Evolutionary conservation across 306 rosid genomes (phyloP).

Genomic region (Lupinus albus): DNA sequence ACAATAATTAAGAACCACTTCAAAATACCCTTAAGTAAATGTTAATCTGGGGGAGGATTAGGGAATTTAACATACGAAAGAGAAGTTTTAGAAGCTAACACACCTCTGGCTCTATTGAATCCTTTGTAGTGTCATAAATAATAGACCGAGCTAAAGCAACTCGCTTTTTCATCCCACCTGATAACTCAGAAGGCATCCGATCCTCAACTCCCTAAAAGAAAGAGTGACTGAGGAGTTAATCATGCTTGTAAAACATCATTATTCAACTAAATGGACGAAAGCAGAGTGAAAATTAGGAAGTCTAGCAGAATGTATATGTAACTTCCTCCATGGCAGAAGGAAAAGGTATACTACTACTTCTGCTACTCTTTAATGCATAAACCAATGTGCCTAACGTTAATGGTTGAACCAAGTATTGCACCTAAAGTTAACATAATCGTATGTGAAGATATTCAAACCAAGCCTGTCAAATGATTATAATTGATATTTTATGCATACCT

Average conservation of each 20-base stretch:
- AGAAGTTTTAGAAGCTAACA: constrained; percentile 35
- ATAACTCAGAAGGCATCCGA: constrained; percentile 89
- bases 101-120: constrained; percentile 92
- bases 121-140: constrained; percentile 72
- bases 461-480: constrained; percentile 6
- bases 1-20: constrained; percentile 7
- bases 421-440: constrained; percentile 12
- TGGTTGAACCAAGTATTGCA: constrained; percentile 34
- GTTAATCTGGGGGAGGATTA: constrained; percentile 23
- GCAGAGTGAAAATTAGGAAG: background rate
- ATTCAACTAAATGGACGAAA: constrained; percentile 5
- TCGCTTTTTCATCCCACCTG: constrained; percentile 99
- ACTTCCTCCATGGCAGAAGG: constrained; percentile 5
- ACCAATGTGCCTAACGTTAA: constrained; percentile 7
- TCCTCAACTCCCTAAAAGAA: constrained; percentile 83
- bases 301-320: constrained; percentile 12
- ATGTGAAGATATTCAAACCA: constrained; percentile 12
- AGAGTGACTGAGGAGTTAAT: background rate
- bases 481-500: constrained; percentile 59
- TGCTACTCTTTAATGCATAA: constrained; percentile 16
- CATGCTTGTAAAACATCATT: constrained; percentile 11
- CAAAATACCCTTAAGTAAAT: constrained; percentile 4
- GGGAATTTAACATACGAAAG: constrained; percentile 15
- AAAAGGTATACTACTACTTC: background rate
- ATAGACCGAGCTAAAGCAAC: constrained; percentile 97